Percentiles rank a stretch among this genome's conserved stretches.
phyloP scores from a whole-genome alignment of 257 asterid species.

The Scutellaria minor region DNA sequence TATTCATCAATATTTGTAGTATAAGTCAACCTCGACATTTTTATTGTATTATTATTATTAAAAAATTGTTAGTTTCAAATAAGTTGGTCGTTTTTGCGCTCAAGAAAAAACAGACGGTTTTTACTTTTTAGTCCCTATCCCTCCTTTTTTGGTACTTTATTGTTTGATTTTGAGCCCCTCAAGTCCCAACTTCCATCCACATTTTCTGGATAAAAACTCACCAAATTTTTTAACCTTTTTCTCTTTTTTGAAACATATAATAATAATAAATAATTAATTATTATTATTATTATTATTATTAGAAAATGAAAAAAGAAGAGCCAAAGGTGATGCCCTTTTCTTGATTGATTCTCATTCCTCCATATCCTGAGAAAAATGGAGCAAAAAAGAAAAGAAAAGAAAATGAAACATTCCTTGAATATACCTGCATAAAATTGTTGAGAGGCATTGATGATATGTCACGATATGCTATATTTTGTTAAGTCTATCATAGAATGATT shows the following conservation, averaged over 20 bases:
- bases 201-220: conserved; percentile 39
- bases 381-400: neutral
- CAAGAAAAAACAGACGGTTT: neutral
- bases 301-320: neutral
- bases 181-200: conserved; percentile 37
- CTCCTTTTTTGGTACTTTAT: conserved; percentile 5
- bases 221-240: conserved; percentile 10
- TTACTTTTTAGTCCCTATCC: neutral
- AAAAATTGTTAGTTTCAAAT: too few species aligned
- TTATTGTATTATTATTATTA: too few species aligned
- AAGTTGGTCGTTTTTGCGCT: neutral
- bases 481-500: too few species aligned
- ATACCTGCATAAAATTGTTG: neutral
- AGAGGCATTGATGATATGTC: too few species aligned
- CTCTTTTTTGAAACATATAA: neutral
- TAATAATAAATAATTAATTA: neutral
- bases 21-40: too few species aligned
- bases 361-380: neutral
- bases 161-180: conserved; percentile 40
- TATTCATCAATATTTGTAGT: too few species aligned
- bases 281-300: neutral
- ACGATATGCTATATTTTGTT: too few species aligned
- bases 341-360: neutral
- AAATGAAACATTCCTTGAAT: neutral
- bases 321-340: conserved; percentile 13